These are phyloP conservation scores for Glebionis coronaria DNA, from an alignment of 129 eudicot species.

Conservation along the genomic window DNA sequence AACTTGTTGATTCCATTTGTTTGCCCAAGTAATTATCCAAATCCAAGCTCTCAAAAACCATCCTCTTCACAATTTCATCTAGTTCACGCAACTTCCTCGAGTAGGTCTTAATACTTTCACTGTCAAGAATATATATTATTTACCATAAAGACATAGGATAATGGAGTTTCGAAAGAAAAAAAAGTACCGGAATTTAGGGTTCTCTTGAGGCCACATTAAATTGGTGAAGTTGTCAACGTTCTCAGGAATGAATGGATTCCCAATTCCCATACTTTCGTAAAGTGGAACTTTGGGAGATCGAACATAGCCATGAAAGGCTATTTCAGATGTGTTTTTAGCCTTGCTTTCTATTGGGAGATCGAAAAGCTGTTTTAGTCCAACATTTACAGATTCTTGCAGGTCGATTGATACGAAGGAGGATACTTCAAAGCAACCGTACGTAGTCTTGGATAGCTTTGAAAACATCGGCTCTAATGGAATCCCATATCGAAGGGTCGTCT, in stretches of 20 bases:
- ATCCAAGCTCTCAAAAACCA: constrained; percentile 31
- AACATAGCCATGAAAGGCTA: constrained; percentile 32
- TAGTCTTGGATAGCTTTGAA: constrained; percentile 28
- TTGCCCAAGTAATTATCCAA: constrained; percentile 27
- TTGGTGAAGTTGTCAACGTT: constrained; percentile 25
- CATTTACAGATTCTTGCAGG: constrained; percentile 29
- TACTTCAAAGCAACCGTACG: constrained; percentile 37
- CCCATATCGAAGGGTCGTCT: constrained; percentile 19
- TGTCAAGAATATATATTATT: not conserved
- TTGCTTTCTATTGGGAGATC: constrained; percentile 34
- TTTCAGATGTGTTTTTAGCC: constrained; percentile 22
- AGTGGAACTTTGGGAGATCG: constrained; percentile 35
- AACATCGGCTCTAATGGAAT: constrained; percentile 21
- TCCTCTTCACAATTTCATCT: constrained; percentile 35
- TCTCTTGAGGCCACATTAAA: constrained; percentile 33
- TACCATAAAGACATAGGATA: not conserved
- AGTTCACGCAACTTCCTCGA: constrained; percentile 31
- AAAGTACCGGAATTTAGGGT: constrained; percentile 29
- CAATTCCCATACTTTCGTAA: constrained; percentile 39
- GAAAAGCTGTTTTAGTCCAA: constrained; percentile 24
- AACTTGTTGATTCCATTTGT: constrained; percentile 30
- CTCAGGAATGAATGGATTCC: constrained; percentile 25
- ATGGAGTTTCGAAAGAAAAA: not conserved
- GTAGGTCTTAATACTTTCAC: constrained; percentile 25
- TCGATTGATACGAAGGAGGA: constrained; percentile 23